Evolutionary conservation across 139 green algal species (phyloP).

Genomic region (Auxenochlorella pyrenoidosa): DNA sequence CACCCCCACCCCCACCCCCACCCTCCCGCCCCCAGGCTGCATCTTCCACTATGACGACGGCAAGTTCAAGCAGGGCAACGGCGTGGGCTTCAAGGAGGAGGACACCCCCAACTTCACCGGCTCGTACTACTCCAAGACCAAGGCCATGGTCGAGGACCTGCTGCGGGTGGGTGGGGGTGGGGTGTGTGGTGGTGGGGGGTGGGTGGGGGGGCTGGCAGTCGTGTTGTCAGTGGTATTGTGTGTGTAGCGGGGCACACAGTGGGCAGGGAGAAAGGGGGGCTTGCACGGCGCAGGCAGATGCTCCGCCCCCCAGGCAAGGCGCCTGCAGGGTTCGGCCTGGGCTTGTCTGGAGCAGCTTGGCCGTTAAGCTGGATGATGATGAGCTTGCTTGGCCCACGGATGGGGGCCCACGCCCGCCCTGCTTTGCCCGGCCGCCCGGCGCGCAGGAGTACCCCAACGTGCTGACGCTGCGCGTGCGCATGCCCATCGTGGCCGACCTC

Average conservation of each 20-base stretch:
- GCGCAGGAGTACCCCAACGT: slow-evolving; percentile 91
- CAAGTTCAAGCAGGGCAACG: slow-evolving; percentile 74
- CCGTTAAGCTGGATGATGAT: too few species aligned
- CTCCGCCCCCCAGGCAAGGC: too few species aligned
- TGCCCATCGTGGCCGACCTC: slow-evolving; percentile 95
- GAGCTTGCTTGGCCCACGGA: too few species aligned
- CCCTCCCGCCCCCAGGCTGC: slow-evolving; percentile 72
- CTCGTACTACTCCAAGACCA: slow-evolving; percentile 97
- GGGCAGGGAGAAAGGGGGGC: too few species aligned
- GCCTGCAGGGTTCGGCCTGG: too few species aligned
- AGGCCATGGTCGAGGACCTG: slow-evolving; percentile 94
- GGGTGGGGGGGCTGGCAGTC: background rate
- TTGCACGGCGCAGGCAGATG: too few species aligned
- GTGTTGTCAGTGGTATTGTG: too few species aligned
- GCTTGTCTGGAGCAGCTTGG: too few species aligned
- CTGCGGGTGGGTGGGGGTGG: slow-evolving; percentile 55
- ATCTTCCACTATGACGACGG: slow-evolving; percentile 99
- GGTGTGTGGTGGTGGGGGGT: background rate
- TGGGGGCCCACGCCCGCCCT: too few species aligned
- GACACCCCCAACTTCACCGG: slow-evolving; percentile 97
- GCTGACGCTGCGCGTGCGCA: slow-evolving; percentile 93
- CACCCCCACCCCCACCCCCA: background rate
- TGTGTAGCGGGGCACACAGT: too few species aligned
- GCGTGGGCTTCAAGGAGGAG: slow-evolving; percentile 93
- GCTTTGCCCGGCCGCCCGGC: too few species aligned